Conservation (phyloP, 768 basidiomycete genomes). For the Boletus eberwhitei region DNA sequence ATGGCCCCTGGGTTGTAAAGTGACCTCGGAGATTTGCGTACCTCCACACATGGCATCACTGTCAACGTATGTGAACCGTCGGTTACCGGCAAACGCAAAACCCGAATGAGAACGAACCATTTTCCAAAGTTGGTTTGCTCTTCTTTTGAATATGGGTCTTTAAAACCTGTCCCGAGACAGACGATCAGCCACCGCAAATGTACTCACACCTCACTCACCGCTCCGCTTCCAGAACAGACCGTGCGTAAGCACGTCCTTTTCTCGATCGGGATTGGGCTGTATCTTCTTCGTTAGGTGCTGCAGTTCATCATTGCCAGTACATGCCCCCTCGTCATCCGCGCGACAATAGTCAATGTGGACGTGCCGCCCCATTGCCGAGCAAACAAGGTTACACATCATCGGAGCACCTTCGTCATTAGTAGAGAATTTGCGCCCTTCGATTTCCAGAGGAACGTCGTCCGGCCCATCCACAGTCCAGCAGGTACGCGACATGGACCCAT, state of each 20-base stretch:
- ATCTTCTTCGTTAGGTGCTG: constrained; percentile 44
- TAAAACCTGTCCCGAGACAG: constrained; percentile 42
- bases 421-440: constrained; percentile 54
- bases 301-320: constrained; percentile 39
- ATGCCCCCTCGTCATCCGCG: constrained; percentile 33
- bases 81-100: background rate
- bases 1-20: background rate
- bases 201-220: constrained; percentile 33
- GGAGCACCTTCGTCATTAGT: constrained; percentile 56
- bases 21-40: constrained; percentile 12
- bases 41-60: constrained; percentile 55
- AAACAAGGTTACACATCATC: constrained; percentile 60
- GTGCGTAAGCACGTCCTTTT: constrained; percentile 57
- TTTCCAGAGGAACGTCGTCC: constrained; percentile 47
- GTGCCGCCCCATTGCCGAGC: constrained; percentile 54
- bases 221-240: constrained; percentile 54
- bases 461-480: constrained; percentile 55
- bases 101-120: constrained; percentile 37
- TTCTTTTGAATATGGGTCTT: constrained; percentile 59
- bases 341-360: constrained; percentile 57
- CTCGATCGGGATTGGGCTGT: constrained; percentile 41
- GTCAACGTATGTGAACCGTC: background rate
- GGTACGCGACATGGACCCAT: constrained; percentile 60
- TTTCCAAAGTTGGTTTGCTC: constrained; percentile 51
- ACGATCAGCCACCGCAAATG: background rate